These are phyloP conservation scores for Cladosporium sp. DNA, from an alignment of 2,329 filamentous ascomycete genomes.

Conservation along the genomic window DNA sequence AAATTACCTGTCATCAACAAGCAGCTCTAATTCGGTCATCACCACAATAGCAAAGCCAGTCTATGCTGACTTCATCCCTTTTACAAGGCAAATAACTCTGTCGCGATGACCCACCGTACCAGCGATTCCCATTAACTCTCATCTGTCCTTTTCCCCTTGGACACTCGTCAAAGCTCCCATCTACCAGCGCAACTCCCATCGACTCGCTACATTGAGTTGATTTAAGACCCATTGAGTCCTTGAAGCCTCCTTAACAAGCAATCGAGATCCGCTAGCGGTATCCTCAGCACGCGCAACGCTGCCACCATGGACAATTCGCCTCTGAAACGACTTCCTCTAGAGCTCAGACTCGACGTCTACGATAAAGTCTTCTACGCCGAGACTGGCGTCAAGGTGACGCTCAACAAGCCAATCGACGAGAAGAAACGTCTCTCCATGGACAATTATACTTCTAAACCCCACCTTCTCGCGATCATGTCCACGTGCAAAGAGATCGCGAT, in stretches of 20 bases:
- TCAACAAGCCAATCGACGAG: neutral
- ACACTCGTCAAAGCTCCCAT: neutral
- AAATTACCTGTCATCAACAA: neutral
- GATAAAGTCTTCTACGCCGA: constrained; percentile 15
- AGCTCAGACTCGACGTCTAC: constrained; percentile 22
- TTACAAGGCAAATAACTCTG: neutral
- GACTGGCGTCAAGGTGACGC: neutral
- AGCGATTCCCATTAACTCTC: neutral
- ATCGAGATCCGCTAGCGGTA: neutral
- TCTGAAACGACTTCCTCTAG: constrained; percentile 14
- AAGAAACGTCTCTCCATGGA: neutral
- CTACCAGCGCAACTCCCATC: neutral
- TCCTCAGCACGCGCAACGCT: neutral
- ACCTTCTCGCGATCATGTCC: neutral
- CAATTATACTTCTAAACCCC: neutral
- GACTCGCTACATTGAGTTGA: neutral
- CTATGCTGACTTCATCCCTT: neutral
- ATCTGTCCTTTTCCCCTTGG: neutral
- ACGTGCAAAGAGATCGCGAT: neutral
- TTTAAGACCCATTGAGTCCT: neutral
- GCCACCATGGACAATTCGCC: neutral
- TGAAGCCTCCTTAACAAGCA: neutral
- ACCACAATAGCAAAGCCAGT: neutral
- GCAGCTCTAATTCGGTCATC: neutral
- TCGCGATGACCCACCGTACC: neutral